A percentile compares a stretch with the other conserved stretches of the same genome.
phyloP scores from a whole-genome alignment of 192 early-diverging fungal species.

The Coemansia sp. region DNA sequence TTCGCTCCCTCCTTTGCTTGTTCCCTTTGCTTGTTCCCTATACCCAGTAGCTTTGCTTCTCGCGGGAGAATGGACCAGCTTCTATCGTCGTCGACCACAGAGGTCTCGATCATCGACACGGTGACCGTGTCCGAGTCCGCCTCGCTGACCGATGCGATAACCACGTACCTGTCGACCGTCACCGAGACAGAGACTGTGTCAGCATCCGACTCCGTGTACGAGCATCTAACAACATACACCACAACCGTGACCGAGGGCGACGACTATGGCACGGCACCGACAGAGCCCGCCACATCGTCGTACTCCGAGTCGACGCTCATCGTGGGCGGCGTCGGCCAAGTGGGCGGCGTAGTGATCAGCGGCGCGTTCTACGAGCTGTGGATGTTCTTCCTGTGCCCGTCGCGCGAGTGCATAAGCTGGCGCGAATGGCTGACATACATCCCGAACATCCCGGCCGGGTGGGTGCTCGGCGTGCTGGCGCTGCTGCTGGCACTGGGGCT shows the following conservation, averaged over 20 bases:
- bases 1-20: neutral
- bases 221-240: conserved; percentile 28
- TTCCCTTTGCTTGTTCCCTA: neutral
- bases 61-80: neutral
- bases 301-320: conserved; percentile 12
- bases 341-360: conserved; percentile 30
- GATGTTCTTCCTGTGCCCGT: conserved; percentile 48
- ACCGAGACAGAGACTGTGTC: conserved; percentile 9
- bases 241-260: conserved; percentile 15
- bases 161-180: conserved; percentile 21
- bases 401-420: conserved; percentile 31
- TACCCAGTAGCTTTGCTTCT: neutral
- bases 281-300: conserved; percentile 2
- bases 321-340: conserved; percentile 31
- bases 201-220: conserved; percentile 10
- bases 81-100: conserved; percentile 21
- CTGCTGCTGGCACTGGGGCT: conserved; percentile 27
- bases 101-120: conserved; percentile 12
- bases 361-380: conserved; percentile 34
- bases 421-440: conserved; percentile 51
- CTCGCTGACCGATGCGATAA: neutral
- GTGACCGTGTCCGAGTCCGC: conserved; percentile 13
- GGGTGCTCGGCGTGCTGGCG: conserved; percentile 35
- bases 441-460: conserved; percentile 37
- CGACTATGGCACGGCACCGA: neutral